These are phyloP conservation scores for Penicillium waksmanii DNA, from an alignment of 495 filamentous ascomycete species.

Conservation along the genomic window DNA sequence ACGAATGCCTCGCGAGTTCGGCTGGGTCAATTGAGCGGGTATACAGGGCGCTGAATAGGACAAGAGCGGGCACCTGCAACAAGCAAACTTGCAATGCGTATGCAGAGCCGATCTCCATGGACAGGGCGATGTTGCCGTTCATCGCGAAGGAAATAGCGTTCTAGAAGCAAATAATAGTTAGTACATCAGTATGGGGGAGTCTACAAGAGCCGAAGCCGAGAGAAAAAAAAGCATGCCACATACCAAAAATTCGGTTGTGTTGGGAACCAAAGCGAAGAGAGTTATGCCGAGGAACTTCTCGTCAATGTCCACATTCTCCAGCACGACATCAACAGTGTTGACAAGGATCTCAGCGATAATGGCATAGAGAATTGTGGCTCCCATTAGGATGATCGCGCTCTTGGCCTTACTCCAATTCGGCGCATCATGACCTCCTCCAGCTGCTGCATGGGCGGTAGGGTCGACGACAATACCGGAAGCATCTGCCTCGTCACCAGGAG, in stretches of 20 bases:
- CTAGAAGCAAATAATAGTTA: constrained; percentile 38
- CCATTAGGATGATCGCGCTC: constrained; percentile 84
- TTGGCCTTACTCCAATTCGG: constrained; percentile 96
- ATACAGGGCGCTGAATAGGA: constrained; percentile 81
- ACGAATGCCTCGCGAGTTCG: constrained; percentile 75
- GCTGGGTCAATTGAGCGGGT: constrained; percentile 50
- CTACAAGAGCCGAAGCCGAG: not conserved
- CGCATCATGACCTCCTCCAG: constrained; percentile 86
- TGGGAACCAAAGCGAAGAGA: constrained; percentile 94
- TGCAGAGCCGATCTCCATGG: constrained; percentile 98
- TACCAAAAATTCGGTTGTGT: constrained; percentile 97
- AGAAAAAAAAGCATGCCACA: constrained; percentile 26
- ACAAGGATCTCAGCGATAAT: constrained; percentile 97
- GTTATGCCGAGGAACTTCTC: constrained; percentile 99
- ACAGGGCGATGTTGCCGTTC: constrained; percentile 99
- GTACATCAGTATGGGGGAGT: not conserved
- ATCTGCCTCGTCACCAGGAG: constrained; percentile 43
- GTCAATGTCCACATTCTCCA: constrained; percentile 87
- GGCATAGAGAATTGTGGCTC: constrained; percentile 90
- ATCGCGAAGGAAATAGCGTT: constrained; percentile 99
- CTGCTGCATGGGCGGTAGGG: constrained; percentile 24
- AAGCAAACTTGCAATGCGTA: constrained; percentile 97
- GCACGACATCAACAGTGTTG: constrained; percentile 91
- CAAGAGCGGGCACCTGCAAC: constrained; percentile 92
- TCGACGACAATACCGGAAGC: constrained; percentile 46